Evolutionary conservation across 768 basidiomycete species (phyloP), one percentile per base, ranked within the genome.

Genomic region (Pleurotus ostreatus): DNA sequence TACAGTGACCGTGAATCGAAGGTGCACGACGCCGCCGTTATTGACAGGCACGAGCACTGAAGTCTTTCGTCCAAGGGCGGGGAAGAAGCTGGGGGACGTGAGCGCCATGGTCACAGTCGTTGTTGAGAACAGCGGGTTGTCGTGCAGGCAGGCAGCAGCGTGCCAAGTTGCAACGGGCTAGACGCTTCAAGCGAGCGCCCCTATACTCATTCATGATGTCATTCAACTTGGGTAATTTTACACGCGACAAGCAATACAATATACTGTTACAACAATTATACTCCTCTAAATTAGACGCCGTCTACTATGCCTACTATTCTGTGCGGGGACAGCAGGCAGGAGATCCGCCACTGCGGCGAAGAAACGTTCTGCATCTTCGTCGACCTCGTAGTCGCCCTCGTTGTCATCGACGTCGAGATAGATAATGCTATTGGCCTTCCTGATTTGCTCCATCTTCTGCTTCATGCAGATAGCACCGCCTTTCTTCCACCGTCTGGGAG

Each of bases 11-110:
- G 68, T 68, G 57, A 80, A 78, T 45, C 66, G 70, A 15, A 78
- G 55, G 30, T 63, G 55, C 11, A 64, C 56, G 25, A 62, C 55
- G 51, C 62, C 65, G 34, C 63, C 56, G 22, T 59, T 59, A 12
- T 62, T 43, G 12, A 58, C 46, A 8, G 69, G 62, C 3, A 67
- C 59, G 15, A 62, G 49, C 39, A 74, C 57, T 38, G 58, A 62
- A 34, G 72, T 56, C 5, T 64, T 66, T 43, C 73, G 66, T 23
- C 68, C 71, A 20, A 80, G 64, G 12, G 74, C 62, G 39, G 77
- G 78, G 46, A 57, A 66, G 63, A 80, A 79, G 4, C 47, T 57
- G 46, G 78, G 69, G 41, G 59, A 47, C 77, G 76, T 78, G 62
- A 6, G 26, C 16, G 20, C 9, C 16, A n/a, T 40, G 45, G 46